Conservation (phyloP, 345 rosid species). For the Mercurialis annua region DNA sequence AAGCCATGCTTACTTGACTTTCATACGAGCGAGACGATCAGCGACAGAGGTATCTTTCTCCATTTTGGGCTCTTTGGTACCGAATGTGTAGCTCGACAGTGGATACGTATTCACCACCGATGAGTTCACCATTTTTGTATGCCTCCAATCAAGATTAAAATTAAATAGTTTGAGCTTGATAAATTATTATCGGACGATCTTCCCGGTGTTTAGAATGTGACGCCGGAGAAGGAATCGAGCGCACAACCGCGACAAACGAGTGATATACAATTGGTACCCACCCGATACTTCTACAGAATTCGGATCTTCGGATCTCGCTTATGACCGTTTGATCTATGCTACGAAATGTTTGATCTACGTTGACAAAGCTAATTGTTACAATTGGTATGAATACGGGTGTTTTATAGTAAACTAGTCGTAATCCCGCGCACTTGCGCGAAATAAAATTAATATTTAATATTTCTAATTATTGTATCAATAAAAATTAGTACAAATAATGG, state of each 20-base stretch:
- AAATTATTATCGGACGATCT: background rate
- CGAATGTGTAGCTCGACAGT: conserved; percentile 86
- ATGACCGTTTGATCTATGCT: no score
- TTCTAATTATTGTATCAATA: no score
- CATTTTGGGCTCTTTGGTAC: conserved; percentile 94
- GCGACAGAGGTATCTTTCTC: conserved; percentile 95
- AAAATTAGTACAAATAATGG: no score
- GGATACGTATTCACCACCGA: conserved; percentile 89
- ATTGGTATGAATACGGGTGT: no score
- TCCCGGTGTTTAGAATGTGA: background rate
- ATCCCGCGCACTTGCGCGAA: no score
- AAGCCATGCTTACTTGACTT: conserved; percentile 62
- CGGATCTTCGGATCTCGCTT: no score
- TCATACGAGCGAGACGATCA: conserved; percentile 98
- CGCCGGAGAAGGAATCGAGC: background rate
- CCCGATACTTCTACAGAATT: background rate
- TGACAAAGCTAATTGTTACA: no score
- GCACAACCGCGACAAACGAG: background rate
- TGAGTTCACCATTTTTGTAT: conserved; percentile 56
- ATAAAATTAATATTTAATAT: no score
- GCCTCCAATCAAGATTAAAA: background rate
- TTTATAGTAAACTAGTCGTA: no score
- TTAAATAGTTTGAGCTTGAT: background rate
- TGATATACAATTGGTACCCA: background rate
- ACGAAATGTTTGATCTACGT: no score